Conservation (phyloP, 805 yeast genomes). For the Candida glaebosa region DNA sequence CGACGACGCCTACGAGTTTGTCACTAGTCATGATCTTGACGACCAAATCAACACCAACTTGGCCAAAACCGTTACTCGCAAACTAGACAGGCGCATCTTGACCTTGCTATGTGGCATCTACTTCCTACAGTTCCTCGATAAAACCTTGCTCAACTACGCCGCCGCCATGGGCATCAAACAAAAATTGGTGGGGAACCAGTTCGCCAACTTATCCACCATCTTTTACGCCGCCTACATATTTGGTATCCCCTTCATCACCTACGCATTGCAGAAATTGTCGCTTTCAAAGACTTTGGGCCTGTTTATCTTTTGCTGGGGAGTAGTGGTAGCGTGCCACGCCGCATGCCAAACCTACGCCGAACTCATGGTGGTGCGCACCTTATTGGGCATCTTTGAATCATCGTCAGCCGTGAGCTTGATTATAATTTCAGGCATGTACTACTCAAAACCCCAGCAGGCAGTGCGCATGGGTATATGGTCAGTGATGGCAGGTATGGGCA, state of each 20-base stretch:
- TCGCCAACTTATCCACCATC: conserved; percentile 51
- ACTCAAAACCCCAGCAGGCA: conserved; percentile 50
- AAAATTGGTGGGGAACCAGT: conserved; percentile 45
- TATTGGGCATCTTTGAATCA: conserved; percentile 53
- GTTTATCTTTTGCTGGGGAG: conserved; percentile 53
- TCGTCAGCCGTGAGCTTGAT: conserved; percentile 56
- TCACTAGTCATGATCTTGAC: conserved; percentile 5
- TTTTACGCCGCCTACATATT: conserved; percentile 52
- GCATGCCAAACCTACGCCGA: conserved; percentile 51
- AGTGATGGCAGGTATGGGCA: conserved; percentile 55
- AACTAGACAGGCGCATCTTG: conserved; percentile 47
- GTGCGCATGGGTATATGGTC: conserved; percentile 55
- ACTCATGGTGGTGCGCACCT: conserved; percentile 51
- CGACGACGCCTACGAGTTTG: conserved; percentile 6
- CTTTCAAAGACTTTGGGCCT: conserved; percentile 48
- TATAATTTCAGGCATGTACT: conserved; percentile 61
- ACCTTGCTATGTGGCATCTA: conserved; percentile 52
- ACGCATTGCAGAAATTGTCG: conserved; percentile 47
- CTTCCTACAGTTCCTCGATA: conserved; percentile 57
- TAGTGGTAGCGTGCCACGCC: conserved; percentile 47
- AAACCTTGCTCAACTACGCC: conserved; percentile 56
- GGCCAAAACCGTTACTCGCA: conserved; percentile 16
- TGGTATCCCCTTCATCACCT: conserved; percentile 46
- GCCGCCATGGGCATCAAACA: conserved; percentile 62
- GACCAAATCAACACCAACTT: background rate